phyloP scores from a whole-genome alignment of 257 asterid species.

The Gynochthodes officinalis region DNA sequence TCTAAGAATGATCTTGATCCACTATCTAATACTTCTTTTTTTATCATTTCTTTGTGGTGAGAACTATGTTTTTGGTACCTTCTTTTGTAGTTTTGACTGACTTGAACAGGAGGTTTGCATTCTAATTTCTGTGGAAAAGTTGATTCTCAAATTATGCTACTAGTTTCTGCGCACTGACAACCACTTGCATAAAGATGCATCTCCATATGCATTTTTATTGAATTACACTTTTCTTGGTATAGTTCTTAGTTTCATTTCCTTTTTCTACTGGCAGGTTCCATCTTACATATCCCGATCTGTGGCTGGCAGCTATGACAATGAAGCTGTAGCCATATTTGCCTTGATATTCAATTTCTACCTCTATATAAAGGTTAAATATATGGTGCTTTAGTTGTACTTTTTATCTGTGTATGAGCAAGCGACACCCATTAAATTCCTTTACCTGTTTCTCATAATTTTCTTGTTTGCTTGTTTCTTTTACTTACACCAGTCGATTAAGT shows the following conservation, averaged over 20 bases:
- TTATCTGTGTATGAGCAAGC: not conserved
- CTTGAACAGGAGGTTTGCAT: not conserved
- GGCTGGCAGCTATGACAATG: constrained; percentile 99
- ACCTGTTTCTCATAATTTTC: not conserved
- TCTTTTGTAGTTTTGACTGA: not conserved
- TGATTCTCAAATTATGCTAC: not conserved
- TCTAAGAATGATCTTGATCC: not conserved
- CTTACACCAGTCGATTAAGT: not conserved
- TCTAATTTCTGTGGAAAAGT: not conserved
- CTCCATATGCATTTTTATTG: not conserved
- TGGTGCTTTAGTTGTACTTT: constrained; percentile 13
- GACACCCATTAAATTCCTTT: constrained; percentile 3
- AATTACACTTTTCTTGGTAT: not conserved
- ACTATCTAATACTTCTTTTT: not conserved
- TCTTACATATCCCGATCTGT: constrained; percentile 99
- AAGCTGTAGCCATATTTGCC: constrained; percentile 99
- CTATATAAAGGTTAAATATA: constrained; percentile 71
- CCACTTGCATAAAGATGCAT: not conserved
- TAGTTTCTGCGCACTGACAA: not conserved
- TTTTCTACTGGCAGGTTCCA: constrained; percentile 68
- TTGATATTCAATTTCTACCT: constrained; percentile 93
- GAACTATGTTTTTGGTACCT: not conserved
- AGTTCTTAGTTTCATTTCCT: constrained; percentile 6
- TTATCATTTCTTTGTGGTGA: not conserved
- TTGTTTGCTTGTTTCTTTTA: constrained; percentile 7